Percentiles rank a stretch among this genome's conserved stretches.
phyloP scores from a whole-genome alignment of 768 basidiomycete species.

The Mycena belliarum region DNA sequence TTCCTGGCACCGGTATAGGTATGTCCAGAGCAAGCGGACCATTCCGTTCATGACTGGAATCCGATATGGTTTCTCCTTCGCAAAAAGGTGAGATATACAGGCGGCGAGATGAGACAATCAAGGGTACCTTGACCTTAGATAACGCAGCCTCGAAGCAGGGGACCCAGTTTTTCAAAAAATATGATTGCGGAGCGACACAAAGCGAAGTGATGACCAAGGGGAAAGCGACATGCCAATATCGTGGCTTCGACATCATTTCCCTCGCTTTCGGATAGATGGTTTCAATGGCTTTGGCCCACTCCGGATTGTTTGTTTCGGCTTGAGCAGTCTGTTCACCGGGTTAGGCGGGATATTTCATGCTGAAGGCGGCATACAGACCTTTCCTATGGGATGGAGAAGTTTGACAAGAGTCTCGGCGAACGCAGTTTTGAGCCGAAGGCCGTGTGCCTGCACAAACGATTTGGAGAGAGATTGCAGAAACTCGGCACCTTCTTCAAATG shows the following conservation, averaged over 20 bases:
- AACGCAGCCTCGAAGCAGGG: constrained; percentile 70
- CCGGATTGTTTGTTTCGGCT: constrained; percentile 93
- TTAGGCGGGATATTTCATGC: constrained; percentile 1
- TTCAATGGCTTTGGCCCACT: constrained; percentile 92
- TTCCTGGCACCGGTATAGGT: constrained; percentile 92
- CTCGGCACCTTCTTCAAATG: constrained; percentile 91
- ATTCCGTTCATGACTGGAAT: constrained; percentile 78
- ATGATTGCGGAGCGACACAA: constrained; percentile 84
- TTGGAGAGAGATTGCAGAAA: constrained; percentile 84
- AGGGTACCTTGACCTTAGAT: constrained; percentile 74
- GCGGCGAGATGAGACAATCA: background rate
- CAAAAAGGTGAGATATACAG: constrained; percentile 4
- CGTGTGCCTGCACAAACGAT: constrained; percentile 82
- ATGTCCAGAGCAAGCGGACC: constrained; percentile 87
- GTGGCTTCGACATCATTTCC: constrained; percentile 84
- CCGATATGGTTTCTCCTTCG: constrained; percentile 77
- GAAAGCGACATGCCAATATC: constrained; percentile 88
- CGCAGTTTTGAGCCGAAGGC: constrained; percentile 75
- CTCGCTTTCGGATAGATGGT: constrained; percentile 78
- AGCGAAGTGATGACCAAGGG: constrained; percentile 81
- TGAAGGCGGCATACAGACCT: constrained; percentile 45
- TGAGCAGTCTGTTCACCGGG: constrained; percentile 69
- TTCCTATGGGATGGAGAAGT: constrained; percentile 84
- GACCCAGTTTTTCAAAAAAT: constrained; percentile 83
- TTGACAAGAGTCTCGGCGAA: constrained; percentile 82